These are phyloP conservation scores for Naganishia vaughanmartiniae DNA, from an alignment of 768 basidiomycete genomes.

Conservation along the genomic window DNA sequence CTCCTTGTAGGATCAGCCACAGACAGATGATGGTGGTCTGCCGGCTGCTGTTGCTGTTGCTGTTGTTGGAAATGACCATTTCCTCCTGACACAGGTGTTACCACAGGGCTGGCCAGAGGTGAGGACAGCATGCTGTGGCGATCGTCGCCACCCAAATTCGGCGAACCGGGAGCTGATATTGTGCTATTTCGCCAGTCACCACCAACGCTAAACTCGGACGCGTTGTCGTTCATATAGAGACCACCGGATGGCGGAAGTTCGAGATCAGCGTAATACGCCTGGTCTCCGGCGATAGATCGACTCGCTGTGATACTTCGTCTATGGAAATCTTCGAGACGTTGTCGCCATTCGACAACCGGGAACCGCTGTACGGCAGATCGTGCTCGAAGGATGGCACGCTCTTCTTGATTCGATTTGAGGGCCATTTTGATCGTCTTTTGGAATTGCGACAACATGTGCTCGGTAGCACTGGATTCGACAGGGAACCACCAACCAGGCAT, in stretches of 20 bases:
- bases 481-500: constrained; percentile 99
- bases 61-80: constrained; percentile 44
- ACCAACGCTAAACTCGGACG: constrained; percentile 32
- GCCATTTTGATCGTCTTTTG: constrained; percentile 94
- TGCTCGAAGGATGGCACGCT: constrained; percentile 86
- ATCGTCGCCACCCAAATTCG: constrained; percentile 17
- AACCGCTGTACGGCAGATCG: constrained; percentile 92
- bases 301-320: constrained; percentile 73
- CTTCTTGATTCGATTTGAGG: constrained; percentile 82
- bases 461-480: constrained; percentile 86
- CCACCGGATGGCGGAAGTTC: constrained; percentile 32
- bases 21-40: constrained; percentile 23
- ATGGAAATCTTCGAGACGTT: constrained; percentile 92
- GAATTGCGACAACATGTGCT: constrained; percentile 90
- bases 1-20: constrained; percentile 32
- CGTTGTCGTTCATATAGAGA: constrained; percentile 30
- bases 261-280: constrained; percentile 60
- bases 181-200: constrained; percentile 35
- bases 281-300: constrained; percentile 64
- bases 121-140: constrained; percentile 21
- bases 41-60: constrained; percentile 48
- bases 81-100: constrained; percentile 34
- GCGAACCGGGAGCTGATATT: constrained; percentile 26
- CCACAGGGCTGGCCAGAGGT: constrained; percentile 31
- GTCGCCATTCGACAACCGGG: constrained; percentile 97